phyloP scores from a whole-genome alignment of 1,139 yeast species.

The Saccharomyces hybrid region DNA sequence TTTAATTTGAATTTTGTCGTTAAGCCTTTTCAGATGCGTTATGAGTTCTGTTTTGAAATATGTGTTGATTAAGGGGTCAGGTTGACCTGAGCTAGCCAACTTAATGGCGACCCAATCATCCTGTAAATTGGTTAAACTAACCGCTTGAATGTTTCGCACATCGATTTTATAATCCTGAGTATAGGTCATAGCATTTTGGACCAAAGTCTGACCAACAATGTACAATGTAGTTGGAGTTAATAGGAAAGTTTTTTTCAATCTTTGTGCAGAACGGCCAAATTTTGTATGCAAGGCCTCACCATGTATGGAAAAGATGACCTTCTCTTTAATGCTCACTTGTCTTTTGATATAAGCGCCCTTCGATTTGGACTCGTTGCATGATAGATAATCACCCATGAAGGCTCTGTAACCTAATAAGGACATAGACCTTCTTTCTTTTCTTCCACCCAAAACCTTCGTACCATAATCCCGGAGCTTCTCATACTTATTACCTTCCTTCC shows the following conservation, averaged over 20 bases:
- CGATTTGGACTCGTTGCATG: constrained; percentile 67
- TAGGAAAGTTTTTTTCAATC: constrained; percentile 66
- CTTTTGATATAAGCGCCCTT: constrained; percentile 63
- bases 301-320: constrained; percentile 66
- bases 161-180: constrained; percentile 60
- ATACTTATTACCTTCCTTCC: constrained; percentile 72
- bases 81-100: constrained; percentile 46
- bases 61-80: constrained; percentile 77
- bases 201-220: constrained; percentile 62
- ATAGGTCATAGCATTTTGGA: constrained; percentile 66
- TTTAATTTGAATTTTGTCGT: constrained; percentile 51
- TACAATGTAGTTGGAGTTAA: constrained; percentile 57
- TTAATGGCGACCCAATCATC: constrained; percentile 92
- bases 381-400: constrained; percentile 88
- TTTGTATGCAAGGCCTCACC: constrained; percentile 81
- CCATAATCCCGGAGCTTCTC: constrained; percentile 85
- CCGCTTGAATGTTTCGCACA: constrained; percentile 51
- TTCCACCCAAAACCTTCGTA: constrained; percentile 55
- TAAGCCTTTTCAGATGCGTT: constrained; percentile 62
- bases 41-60: constrained; percentile 85
- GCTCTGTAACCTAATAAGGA: constrained; percentile 84
- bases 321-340: constrained; percentile 63
- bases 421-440: constrained; percentile 86
- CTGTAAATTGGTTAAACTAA: constrained; percentile 66
- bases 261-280: constrained; percentile 86